A percentile compares a stretch with the other conserved stretches of the same genome.
phyloP scores from a whole-genome alignment of 495 filamentous ascomycete species.

The Podospora pseudopauciseta region DNA sequence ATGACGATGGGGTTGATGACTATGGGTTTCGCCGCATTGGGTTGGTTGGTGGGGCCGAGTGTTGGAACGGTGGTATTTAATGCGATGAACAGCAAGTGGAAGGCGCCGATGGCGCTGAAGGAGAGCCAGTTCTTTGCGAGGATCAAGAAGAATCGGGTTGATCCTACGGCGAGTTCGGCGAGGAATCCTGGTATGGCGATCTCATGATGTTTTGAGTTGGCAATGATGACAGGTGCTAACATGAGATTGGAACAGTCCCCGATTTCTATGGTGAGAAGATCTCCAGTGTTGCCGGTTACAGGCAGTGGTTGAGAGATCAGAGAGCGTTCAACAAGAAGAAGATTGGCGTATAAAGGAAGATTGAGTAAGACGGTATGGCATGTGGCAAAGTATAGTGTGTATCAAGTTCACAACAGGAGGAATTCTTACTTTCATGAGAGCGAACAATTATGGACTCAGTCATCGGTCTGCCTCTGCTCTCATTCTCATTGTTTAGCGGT shows the following conservation, averaged over 20 bases:
- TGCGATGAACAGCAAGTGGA: slow-evolving; percentile 59
- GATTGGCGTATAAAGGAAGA: slow-evolving; percentile 36
- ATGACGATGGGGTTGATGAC: slow-evolving; percentile 75
- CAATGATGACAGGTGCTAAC: not conserved
- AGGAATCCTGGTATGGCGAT: slow-evolving; percentile 53
- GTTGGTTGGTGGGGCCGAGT: slow-evolving; percentile 83
- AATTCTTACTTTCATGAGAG: not conserved
- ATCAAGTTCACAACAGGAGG: not conserved
- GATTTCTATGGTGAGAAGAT: slow-evolving; percentile 93
- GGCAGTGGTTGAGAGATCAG: slow-evolving; percentile 96
- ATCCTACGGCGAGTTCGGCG: slow-evolving; percentile 60
- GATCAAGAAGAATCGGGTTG: slow-evolving; percentile 85
- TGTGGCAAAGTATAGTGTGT: not conserved
- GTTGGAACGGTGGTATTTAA: slow-evolving; percentile 76
- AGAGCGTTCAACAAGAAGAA: slow-evolving; percentile 94
- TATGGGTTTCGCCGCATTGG: slow-evolving; percentile 64
- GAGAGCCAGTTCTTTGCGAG: slow-evolving; percentile 87
- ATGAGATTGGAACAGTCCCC: slow-evolving; percentile 36
- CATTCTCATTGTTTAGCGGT: slow-evolving; percentile 5
- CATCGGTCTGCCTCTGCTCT: not conserved
- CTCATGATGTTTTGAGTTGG: not conserved
- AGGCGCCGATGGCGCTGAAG: slow-evolving; percentile 70
- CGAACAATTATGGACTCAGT: not conserved
- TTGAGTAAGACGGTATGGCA: not conserved
- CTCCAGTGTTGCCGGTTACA: slow-evolving; percentile 81